These are phyloP conservation scores for Pythium volutum DNA, from an alignment of 352 stramenopile genomes.

Conservation along the genomic window DNA sequence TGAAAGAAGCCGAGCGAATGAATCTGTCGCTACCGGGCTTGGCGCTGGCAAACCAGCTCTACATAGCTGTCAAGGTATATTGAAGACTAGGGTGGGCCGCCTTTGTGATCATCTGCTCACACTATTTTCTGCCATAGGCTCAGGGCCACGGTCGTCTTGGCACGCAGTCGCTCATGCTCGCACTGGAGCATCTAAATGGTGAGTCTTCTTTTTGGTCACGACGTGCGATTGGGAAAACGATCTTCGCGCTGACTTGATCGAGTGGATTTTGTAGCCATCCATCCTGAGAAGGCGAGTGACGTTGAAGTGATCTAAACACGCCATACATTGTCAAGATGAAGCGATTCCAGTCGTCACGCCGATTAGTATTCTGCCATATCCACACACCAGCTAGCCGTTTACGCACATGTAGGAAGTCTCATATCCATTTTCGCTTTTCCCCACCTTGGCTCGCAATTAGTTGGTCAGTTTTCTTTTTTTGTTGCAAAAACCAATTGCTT, in stretches of 20 bases:
- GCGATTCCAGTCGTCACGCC: too few relatives aligned
- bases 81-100: neutral
- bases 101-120: neutral
- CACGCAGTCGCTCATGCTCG: slow-evolving; percentile 85
- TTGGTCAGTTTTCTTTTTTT: too few relatives aligned
- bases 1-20: slow-evolving; percentile 86
- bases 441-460: too few relatives aligned
- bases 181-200: slow-evolving; percentile 87
- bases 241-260: slow-evolving; percentile 1
- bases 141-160: slow-evolving; percentile 77
- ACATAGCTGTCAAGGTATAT: slow-evolving; percentile 79
- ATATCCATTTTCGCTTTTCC: too few relatives aligned
- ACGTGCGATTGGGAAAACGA: neutral
- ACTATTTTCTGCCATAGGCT: slow-evolving; percentile 34
- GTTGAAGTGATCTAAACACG: slow-evolving; percentile 31
- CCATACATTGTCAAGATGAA: neutral
- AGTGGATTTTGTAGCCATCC: slow-evolving; percentile 2
- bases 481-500: too few relatives aligned
- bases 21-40: slow-evolving; percentile 82
- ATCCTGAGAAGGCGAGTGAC: slow-evolving; percentile 9
- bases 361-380: too few relatives aligned
- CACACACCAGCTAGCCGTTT: too few relatives aligned
- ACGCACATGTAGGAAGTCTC: too few relatives aligned
- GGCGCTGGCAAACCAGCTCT: slow-evolving; percentile 83
- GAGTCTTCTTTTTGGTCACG: neutral